A percentile compares a stretch with the other conserved stretches of the same genome.
Conservation (phyloP, 75 land plant genomes). For the Selaginella moellendorffii region DNA sequence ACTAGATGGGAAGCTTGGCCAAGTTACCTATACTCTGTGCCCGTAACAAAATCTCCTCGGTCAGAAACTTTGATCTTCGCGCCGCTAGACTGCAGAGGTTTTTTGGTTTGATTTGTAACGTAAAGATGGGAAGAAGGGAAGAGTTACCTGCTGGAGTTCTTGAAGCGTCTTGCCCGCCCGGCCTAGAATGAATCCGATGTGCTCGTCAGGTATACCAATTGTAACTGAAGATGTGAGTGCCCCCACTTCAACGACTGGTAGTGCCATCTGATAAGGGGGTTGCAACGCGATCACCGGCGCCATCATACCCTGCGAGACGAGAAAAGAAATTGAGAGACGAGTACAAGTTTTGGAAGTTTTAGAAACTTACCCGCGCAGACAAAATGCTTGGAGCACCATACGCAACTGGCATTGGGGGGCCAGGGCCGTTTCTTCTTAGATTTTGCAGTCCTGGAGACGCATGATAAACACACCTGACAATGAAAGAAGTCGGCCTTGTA, state of each 20-base stretch:
- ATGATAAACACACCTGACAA: no score
- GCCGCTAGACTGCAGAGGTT: background rate
- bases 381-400: background rate
- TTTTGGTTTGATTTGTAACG: no score
- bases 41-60: background rate
- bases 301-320: slow-evolving; percentile 19
- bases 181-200: slow-evolving; percentile 73
- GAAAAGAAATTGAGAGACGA: background rate
- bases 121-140: background rate
- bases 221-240: slow-evolving; percentile 32
- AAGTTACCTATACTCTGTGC: background rate
- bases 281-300: slow-evolving; percentile 20
- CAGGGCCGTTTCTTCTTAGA: background rate
- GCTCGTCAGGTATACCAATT: slow-evolving; percentile 73
- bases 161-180: slow-evolving; percentile 73
- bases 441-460: background rate
- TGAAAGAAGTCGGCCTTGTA: no score
- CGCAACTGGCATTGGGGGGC: background rate
- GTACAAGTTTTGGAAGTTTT: background rate
- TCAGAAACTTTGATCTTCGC: background rate
- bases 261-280: slow-evolving; percentile 13
- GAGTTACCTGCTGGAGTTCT: slow-evolving; percentile 81
- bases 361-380: background rate
- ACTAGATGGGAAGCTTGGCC: background rate
- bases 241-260: slow-evolving; percentile 25